Evolutionary conservation across 2,329 filamentous ascomycete genomes (phyloP).

Genomic region (Neofusicoccum sp.): DNA sequence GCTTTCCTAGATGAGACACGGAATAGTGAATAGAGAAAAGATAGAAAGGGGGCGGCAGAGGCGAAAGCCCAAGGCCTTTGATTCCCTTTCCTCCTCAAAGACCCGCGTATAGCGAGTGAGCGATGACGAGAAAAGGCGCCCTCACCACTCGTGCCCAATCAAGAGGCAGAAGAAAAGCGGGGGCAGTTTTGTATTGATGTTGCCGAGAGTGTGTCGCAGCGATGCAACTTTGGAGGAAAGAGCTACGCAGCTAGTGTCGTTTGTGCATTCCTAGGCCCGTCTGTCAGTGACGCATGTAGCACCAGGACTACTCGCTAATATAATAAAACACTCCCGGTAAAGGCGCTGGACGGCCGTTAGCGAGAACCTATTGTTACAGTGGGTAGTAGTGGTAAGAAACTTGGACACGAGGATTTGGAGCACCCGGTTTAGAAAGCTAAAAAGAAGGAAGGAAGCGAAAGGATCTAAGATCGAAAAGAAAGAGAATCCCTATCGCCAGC

Average conservation of each 20-base stretch:
- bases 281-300: no score
- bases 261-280: no score
- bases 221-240: neutral
- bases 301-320: no score
- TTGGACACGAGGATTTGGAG: neutral
- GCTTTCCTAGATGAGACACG: no score
- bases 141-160: constrained; percentile 16
- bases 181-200: no score
- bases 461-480: neutral
- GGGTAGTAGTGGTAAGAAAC: neutral
- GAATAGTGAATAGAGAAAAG: no score
- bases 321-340: no score
- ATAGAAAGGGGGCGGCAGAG: no score
- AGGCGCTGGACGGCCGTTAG: no score
- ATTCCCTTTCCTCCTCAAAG: constrained; percentile 34
- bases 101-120: constrained; percentile 31
- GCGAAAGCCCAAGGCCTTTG: neutral
- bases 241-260: neutral
- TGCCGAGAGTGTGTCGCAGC: constrained; percentile 5
- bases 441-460: neutral
- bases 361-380: neutral
- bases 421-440: neutral
- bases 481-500: neutral
- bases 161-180: no score
- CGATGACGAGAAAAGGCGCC: constrained; percentile 41